phyloP scores from a whole-genome alignment of 2,329 filamentous ascomycete genomes.

The Cryphonectria japonica region DNA sequence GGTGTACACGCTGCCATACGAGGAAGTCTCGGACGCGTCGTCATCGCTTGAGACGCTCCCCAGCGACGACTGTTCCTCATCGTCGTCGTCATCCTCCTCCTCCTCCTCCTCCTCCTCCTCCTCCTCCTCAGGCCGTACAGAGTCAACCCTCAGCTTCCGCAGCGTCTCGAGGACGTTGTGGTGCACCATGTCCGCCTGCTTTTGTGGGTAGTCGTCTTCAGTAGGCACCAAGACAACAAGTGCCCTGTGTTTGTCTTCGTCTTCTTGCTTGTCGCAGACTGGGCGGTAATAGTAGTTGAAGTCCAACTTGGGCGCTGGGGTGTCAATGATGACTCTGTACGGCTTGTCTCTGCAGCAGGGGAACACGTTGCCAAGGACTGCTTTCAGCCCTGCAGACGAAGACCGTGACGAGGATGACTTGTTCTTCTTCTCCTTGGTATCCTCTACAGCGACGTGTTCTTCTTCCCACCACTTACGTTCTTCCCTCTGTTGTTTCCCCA shows the following conservation, averaged over 20 bases:
- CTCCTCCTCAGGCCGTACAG: neutral
- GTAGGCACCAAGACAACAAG: neutral
- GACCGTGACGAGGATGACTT: neutral
- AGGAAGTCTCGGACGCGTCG: neutral
- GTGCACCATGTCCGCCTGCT: neutral
- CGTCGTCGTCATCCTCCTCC: neutral
- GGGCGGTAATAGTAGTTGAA: neutral
- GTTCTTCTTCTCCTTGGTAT: neutral
- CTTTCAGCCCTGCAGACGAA: neutral
- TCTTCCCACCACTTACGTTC: slow-evolving; percentile 1
- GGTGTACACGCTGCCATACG: slow-evolving; percentile 8
- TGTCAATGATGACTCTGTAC: neutral
- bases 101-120: neutral
- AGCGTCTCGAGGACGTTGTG: neutral
- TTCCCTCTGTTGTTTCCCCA: neutral
- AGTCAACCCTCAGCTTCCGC: neutral
- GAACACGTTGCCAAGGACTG: neutral
- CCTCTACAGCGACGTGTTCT: neutral
- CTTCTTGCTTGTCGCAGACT: neutral
- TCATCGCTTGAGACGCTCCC: neutral
- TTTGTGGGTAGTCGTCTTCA: neutral
- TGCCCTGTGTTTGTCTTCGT: neutral
- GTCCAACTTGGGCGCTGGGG: neutral
- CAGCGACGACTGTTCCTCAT: neutral
- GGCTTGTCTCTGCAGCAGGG: neutral